Evolutionary conservation across 2,329 filamentous ascomycete genomes (phyloP).

Genomic region (Sporothrix luriei): DNA sequence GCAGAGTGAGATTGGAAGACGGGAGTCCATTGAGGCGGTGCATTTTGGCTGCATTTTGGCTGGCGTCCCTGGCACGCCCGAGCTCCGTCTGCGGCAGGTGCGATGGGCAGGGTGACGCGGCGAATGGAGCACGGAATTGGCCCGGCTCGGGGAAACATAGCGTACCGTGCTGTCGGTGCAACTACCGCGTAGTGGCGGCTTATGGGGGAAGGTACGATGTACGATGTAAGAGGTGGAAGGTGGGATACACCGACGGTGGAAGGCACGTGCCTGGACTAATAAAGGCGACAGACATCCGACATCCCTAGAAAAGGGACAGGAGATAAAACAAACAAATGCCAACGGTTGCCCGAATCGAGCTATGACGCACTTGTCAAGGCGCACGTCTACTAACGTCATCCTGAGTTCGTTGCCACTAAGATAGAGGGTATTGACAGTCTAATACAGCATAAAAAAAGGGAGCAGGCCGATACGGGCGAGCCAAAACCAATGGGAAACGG

Average conservation of each 20-base stretch:
- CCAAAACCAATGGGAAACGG: not conserved
- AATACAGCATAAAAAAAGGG: constrained; percentile 6
- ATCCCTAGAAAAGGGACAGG: not conserved
- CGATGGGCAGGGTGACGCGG: not conserved
- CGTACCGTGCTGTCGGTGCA: constrained; percentile 3
- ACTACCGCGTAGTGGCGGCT: not conserved
- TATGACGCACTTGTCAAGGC: not conserved
- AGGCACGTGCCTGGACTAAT: not conserved
- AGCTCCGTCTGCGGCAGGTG: constrained; percentile 8
- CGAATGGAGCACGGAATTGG: constrained; percentile 31
- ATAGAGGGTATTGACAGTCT: constrained; percentile 17
- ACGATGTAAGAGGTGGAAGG: too few relatives aligned
- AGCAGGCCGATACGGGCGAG: not conserved
- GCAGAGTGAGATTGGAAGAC: constrained; percentile 1
- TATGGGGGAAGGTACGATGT: constrained; percentile 1
- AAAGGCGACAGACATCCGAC: not conserved
- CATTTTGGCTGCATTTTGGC: constrained; percentile 14
- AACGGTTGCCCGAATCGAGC: not conserved
- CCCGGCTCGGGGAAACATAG: constrained; percentile 32
- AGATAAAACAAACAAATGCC: too few relatives aligned
- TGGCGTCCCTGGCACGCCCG: not conserved
- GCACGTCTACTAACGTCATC: too few relatives aligned
- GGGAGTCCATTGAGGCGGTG: constrained; percentile 4
- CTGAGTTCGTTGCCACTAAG: constrained; percentile 17
- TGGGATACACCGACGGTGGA: not conserved